phyloP scores from a whole-genome alignment of 768 basidiomycete species.

The Hericium coralloides region DNA sequence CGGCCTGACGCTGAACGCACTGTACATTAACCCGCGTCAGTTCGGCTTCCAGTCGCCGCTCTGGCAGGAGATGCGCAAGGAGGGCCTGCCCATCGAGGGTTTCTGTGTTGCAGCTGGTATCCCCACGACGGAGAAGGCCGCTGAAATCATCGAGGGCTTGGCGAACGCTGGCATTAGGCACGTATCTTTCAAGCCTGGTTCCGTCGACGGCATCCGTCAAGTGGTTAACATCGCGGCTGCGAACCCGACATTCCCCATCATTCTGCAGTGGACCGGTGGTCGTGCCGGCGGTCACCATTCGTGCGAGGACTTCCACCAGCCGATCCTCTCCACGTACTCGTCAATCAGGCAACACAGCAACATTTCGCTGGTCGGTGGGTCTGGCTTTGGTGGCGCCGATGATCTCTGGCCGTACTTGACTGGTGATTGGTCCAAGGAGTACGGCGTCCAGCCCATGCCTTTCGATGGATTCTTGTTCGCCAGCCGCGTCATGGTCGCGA shows the following conservation, averaged over 20 bases:
- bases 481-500: conserved; percentile 96
- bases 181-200: conserved; percentile 96
- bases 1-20: conserved; percentile 87
- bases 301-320: conserved; percentile 98
- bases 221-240: conserved; percentile 92
- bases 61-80: conserved; percentile 96
- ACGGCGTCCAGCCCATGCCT: conserved; percentile 89
- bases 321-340: conserved; percentile 83
- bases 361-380: conserved; percentile 85
- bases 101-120: conserved; percentile 98
- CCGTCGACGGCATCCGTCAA: conserved; percentile 94
- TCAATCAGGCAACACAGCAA: conserved; percentile 85
- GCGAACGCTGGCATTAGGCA: conserved; percentile 85
- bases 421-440: conserved; percentile 88
- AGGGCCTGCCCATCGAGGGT: conserved; percentile 95
- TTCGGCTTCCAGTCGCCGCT: conserved; percentile 95
- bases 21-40: conserved; percentile 98
- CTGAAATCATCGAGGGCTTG: conserved; percentile 87
- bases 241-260: conserved; percentile 94
- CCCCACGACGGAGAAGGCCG: conserved; percentile 93
- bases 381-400: conserved; percentile 91
- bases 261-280: conserved; percentile 98
- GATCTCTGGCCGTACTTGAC: conserved; percentile 97
- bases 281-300: conserved; percentile 98
- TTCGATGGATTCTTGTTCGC: conserved; percentile 97